Evolutionary conservation across 257 asterid species (phyloP), one percentile per base, ranked within the genome.

Genomic region (Paulownia fortunei): DNA sequence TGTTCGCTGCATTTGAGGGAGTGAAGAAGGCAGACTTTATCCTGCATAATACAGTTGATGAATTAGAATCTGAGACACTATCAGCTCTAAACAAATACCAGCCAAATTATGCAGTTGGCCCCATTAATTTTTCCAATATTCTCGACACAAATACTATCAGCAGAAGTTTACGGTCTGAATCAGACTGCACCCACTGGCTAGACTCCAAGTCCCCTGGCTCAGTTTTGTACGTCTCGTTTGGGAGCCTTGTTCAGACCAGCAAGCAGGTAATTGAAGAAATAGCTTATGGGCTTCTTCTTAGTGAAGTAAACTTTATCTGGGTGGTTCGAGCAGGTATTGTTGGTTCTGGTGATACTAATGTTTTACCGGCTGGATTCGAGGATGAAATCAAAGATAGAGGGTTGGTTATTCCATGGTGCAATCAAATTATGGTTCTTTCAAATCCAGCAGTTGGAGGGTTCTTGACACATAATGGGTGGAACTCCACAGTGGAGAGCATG

Each of bases 341-440:
- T 7, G 42, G 26, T 0, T 6, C 34, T 0, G 41, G 10, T 3
- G 65, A 75, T 7, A 3, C 11, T 13, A 26, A 78, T 80, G 34
- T 82, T 16, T 34, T 86, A 32, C 91, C 90, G 0, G 26, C 1
- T 2, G 91, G 87, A 23, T 85, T 82, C 1, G 61, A 80, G 62
- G 77, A 79, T 0, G 49, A 49, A 1, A 37, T 66, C 27, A 55
- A 52, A 27, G 80, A 81, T 21, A 75, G 23, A 11, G 92, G 92
- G 0, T 8, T 90, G 65, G 75, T 90, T 1, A 81, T 88, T 56
- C 78, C 89, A 0, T 88, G 93, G 96, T 90, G 96, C 34, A 34
- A 76, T 24, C 91, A 90, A 67, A 84, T 68, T 46, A 79, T 46
- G 13, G 89, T 88, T 39, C 64, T 90, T 1, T 84, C 87, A 0